Percentiles rank a stretch among this genome's conserved stretches.
Evolutionary conservation across 768 basidiomycete species (phyloP).

Genomic region (Rubroboletus pulcherrimus): DNA sequence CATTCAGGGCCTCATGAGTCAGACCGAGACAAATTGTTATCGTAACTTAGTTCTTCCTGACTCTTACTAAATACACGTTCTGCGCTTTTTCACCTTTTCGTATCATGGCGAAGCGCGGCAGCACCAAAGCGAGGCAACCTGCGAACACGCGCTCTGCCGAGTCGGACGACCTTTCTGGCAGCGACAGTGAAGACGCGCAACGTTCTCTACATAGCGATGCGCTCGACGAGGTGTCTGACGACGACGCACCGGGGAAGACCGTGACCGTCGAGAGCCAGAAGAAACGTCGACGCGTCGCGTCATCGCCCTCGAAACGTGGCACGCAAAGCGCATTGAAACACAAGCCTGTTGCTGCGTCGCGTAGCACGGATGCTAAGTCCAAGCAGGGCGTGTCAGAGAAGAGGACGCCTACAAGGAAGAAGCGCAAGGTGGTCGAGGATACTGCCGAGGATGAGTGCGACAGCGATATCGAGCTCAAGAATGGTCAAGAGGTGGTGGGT

Average conservation of each 20-base stretch:
- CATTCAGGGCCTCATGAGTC: too few relatives aligned
- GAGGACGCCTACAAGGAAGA: slow-evolving; percentile 23
- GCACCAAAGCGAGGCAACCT: slow-evolving; percentile 2
- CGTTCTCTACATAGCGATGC: slow-evolving; percentile 40
- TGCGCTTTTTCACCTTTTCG: not conserved
- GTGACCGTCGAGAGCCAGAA: slow-evolving; percentile 9
- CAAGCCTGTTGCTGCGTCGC: not conserved
- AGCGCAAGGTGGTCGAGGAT: slow-evolving; percentile 18
- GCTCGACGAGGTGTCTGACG: slow-evolving; percentile 40
- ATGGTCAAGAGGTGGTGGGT: slow-evolving; percentile 72
- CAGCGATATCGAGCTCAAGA: slow-evolving; percentile 45
- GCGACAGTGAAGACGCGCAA: slow-evolving; percentile 12
- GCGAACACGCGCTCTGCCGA: not conserved
- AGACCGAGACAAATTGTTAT: not conserved
- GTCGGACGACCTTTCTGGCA: slow-evolving; percentile 4
- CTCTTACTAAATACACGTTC: not conserved
- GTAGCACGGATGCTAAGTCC: slow-evolving; percentile 7
- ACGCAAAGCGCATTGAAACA: slow-evolving; percentile 18
- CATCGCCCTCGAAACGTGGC: slow-evolving; percentile 22
- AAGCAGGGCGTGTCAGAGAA: slow-evolving; percentile 23
- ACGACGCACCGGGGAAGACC: not conserved
- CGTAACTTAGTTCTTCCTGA: not conserved
- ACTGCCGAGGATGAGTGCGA: slow-evolving; percentile 27
- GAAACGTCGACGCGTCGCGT: slow-evolving; percentile 21
- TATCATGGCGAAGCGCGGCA: slow-evolving; percentile 18